phyloP scores from a whole-genome alignment of 805 yeast genomes.

The Debaryomyces castellii region DNA sequence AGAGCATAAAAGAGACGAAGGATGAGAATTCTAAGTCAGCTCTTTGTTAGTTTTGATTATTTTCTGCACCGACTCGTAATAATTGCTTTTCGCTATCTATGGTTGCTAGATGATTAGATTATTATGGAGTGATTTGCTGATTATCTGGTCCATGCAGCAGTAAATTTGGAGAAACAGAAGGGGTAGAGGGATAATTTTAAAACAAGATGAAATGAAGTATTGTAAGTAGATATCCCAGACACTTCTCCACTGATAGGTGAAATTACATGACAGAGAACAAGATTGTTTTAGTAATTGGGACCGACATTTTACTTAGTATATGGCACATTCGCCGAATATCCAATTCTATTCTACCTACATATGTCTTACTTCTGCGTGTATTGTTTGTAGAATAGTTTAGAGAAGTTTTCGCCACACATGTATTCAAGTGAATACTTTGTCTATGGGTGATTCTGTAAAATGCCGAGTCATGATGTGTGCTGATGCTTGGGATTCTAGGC shows the following conservation, averaged over 20 bases:
- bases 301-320: no score
- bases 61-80: not conserved
- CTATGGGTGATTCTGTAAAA: no score
- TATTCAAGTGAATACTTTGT: no score
- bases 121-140: not conserved
- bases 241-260: not conserved
- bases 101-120: not conserved
- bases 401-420: no score
- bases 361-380: no score
- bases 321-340: no score
- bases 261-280: not conserved
- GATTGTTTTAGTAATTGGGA: no score
- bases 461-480: no score
- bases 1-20: not conserved
- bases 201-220: not conserved
- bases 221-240: not conserved
- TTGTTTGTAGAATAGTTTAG: no score
- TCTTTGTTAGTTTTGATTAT: no score
- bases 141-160: not conserved
- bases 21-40: not conserved
- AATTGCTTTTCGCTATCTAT: not conserved
- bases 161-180: not conserved
- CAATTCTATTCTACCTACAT: no score
- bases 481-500: no score
- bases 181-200: not conserved